These are phyloP conservation scores for Termitomyces sp. DNA, from an alignment of 768 basidiomycete genomes.

Conservation along the genomic window DNA sequence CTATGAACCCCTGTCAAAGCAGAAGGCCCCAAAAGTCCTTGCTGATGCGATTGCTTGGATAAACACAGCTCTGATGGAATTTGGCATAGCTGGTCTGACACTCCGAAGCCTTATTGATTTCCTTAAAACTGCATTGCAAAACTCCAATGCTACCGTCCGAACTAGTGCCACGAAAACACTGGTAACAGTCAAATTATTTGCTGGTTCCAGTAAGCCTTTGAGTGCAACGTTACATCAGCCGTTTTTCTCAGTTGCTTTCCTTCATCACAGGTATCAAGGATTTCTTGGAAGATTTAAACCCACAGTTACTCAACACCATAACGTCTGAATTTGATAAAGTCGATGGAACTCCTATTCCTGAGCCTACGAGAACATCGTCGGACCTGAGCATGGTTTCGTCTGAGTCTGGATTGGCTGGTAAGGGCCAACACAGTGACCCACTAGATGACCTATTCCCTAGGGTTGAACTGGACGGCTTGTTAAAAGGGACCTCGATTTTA, in stretches of 20 bases:
- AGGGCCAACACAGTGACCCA: slow-evolving; percentile 50
- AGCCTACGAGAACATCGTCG: slow-evolving; percentile 69
- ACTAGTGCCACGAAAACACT: slow-evolving; percentile 91
- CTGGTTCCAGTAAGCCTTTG: slow-evolving; percentile 66
- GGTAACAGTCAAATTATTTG: slow-evolving; percentile 88
- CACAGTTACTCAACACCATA: slow-evolving; percentile 89
- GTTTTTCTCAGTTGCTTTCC: not conserved
- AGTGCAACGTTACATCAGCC: not conserved
- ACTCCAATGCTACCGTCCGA: slow-evolving; percentile 91
- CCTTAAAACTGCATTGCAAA: slow-evolving; percentile 79
- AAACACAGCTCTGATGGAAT: slow-evolving; percentile 79
- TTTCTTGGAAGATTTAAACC: slow-evolving; percentile 90
- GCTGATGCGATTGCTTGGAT: slow-evolving; percentile 90
- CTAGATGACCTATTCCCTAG: slow-evolving; percentile 94
- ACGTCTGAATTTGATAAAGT: slow-evolving; percentile 90
- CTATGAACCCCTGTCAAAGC: slow-evolving; percentile 90
- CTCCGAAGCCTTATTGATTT: slow-evolving; percentile 87
- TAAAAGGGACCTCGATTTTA: slow-evolving; percentile 80
- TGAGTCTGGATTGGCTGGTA: slow-evolving; percentile 35
- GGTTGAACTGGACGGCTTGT: slow-evolving; percentile 83
- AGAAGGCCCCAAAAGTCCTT: slow-evolving; percentile 95
- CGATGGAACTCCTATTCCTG: slow-evolving; percentile 69
- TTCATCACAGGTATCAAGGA: slow-evolving; percentile 72
- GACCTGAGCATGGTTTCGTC: slow-evolving; percentile 58
- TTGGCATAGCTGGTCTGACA: slow-evolving; percentile 84